phyloP scores from a whole-genome alignment of 306 rosid genomes.

The Vigna reflexopilosa region DNA sequence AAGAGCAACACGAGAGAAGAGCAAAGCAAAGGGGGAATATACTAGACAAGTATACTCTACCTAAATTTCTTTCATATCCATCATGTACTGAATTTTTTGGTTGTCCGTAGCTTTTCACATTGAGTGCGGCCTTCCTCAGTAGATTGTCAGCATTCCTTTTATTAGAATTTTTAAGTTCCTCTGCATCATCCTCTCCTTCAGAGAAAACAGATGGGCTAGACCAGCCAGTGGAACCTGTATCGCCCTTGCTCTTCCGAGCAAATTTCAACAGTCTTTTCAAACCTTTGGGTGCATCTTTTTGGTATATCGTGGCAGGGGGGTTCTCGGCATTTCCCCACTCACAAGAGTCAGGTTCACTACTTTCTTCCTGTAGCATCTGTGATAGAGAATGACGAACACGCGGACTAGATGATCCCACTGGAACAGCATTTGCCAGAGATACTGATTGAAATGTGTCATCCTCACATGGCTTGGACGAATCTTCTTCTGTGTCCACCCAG shows the following conservation, averaged over 20 bases:
- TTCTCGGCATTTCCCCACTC: slow-evolving; percentile 98
- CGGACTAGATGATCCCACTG: slow-evolving; percentile 65
- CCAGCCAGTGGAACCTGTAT: slow-evolving; percentile 74
- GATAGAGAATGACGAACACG: slow-evolving; percentile 95
- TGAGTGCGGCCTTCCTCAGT: slow-evolving; percentile 75
- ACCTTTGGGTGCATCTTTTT: slow-evolving; percentile 94
- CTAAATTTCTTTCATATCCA: slow-evolving; percentile 63
- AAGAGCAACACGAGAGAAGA: slow-evolving; percentile 22
- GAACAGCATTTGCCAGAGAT: slow-evolving; percentile 57
- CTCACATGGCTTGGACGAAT: slow-evolving; percentile 60
- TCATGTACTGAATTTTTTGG: slow-evolving; percentile 63
- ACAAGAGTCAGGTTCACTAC: slow-evolving; percentile 72
- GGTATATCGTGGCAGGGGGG: slow-evolving; percentile 82
- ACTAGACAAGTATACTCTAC: slow-evolving; percentile 61
- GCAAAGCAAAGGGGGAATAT: slow-evolving; percentile 36
- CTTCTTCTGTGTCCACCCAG: slow-evolving; percentile 94
- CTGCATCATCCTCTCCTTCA: slow-evolving; percentile 97
- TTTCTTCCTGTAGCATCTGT: slow-evolving; percentile 98
- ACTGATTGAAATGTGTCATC: slow-evolving; percentile 56
- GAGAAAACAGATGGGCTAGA: slow-evolving; percentile 96
- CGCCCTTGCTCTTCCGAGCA: slow-evolving; percentile 95
- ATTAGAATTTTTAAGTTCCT: slow-evolving; percentile 59
- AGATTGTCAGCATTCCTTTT: slow-evolving; percentile 72
- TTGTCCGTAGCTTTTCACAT: slow-evolving; percentile 70
- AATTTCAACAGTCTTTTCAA: slow-evolving; percentile 91